Evolutionary conservation across 208 protist species (phyloP).

Genomic region (Phytomonas sp.): DNA sequence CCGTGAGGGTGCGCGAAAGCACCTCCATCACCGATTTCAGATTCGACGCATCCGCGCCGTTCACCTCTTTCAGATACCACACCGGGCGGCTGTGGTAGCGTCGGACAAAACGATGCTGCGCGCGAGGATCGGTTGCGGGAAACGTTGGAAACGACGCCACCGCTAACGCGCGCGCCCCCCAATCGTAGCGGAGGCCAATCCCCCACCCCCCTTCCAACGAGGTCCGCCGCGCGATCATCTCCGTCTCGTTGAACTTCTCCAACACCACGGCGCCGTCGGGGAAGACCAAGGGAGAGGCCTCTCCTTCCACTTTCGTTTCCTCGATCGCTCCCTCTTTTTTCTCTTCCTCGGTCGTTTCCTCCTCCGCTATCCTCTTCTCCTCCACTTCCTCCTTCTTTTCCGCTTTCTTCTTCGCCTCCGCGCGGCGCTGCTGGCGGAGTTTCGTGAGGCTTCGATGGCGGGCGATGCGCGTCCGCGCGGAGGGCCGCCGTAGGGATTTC

Average conservation of each 20-base stretch:
- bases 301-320: constrained; percentile 4
- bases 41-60: constrained; percentile 46
- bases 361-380: background rate
- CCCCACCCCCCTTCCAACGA: constrained; percentile 53
- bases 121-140: constrained; percentile 19
- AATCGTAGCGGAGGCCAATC: constrained; percentile 68
- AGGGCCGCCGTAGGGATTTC: background rate
- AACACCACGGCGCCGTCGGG: constrained; percentile 40
- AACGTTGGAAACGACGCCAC: constrained; percentile 52
- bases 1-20: constrained; percentile 46
- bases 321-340: constrained; percentile 1
- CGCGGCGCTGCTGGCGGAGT: background rate
- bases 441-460: background rate
- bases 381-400: constrained; percentile 1
- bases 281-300: constrained; percentile 26
- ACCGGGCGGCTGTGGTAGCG: constrained; percentile 35
- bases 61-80: constrained; percentile 68
- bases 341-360: constrained; percentile 6
- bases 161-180: constrained; percentile 47
- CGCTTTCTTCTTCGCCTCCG: background rate
- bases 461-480: background rate
- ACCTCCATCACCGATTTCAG: constrained; percentile 58
- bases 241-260: constrained; percentile 51
- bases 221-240: constrained; percentile 50
- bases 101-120: constrained; percentile 43